Evolutionary conservation across 2,329 filamentous ascomycete genomes (phyloP).

Genomic region (Macrophomina pseudophaseolina): DNA sequence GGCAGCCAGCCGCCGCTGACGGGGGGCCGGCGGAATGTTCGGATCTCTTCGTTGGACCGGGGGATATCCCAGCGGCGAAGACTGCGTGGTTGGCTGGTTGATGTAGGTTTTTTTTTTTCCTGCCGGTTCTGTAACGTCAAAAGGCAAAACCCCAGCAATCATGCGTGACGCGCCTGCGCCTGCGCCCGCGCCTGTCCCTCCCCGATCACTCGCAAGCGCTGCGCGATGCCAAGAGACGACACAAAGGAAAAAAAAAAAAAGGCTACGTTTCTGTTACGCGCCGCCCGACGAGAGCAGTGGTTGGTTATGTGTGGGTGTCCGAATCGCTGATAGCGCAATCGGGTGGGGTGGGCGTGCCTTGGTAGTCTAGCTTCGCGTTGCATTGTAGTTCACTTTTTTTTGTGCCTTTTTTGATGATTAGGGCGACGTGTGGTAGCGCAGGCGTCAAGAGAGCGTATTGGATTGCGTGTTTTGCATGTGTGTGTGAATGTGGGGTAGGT

Average conservation of each 20-base stretch:
- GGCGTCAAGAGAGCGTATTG: slow-evolving; percentile 2
- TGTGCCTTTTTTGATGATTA: not conserved
- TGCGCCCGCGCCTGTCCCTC: not conserved
- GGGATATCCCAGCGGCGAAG: no score
- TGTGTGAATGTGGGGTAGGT: slow-evolving; percentile 4
- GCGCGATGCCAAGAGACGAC: not conserved
- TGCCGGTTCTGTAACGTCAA: not conserved
- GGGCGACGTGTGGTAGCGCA: slow-evolving; percentile 3
- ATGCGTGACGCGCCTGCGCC: no score
- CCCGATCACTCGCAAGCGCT: not conserved
- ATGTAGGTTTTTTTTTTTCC: no score
- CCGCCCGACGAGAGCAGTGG: not conserved
- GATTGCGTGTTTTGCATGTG: no score
- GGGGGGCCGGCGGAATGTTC: no score
- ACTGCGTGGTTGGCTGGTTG: no score
- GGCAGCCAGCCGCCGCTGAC: no score
- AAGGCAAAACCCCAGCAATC: not conserved
- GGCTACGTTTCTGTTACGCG: slow-evolving; percentile 12
- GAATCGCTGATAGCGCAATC: not conserved
- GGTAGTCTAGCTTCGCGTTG: not conserved
- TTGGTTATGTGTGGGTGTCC: not conserved
- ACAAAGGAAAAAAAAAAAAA: not conserved
- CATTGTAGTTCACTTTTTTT: not conserved
- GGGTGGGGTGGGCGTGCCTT: not conserved
- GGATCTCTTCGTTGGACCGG: no score